These are phyloP conservation scores for Magnusiomyces tetraspermus DNA, from an alignment of 1,139 yeast genomes.

Conservation along the genomic window DNA sequence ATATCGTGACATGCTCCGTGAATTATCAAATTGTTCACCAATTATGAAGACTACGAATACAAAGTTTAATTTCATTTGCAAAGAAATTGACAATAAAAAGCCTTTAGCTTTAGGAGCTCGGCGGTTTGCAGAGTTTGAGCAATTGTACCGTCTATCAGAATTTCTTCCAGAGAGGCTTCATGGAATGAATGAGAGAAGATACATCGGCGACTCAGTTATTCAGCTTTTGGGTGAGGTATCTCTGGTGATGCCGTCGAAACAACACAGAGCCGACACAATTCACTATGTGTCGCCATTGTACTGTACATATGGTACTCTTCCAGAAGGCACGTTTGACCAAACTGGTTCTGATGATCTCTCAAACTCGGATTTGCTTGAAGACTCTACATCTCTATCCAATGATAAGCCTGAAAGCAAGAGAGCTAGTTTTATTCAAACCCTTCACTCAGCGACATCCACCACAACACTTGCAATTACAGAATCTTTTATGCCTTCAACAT, in stretches of 20 bases:
- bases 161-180: background rate
- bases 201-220: constrained; percentile 13
- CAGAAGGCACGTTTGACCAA: background rate
- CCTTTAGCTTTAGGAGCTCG: constrained; percentile 12
- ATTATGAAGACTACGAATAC: constrained; percentile 2
- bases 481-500: too few relatives aligned
- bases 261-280: constrained; percentile 10
- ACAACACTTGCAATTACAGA: too few relatives aligned
- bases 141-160: constrained; percentile 3
- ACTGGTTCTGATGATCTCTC: background rate
- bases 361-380: background rate
- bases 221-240: constrained; percentile 9
- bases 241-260: constrained; percentile 8
- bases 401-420: too few relatives aligned
- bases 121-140: constrained; percentile 11
- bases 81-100: constrained; percentile 12
- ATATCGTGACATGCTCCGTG: constrained; percentile 6
- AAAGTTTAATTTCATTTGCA: constrained; percentile 8
- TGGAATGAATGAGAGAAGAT: constrained; percentile 3
- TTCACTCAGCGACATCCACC: background rate
- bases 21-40: constrained; percentile 5
- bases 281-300: constrained; percentile 7
- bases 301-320: background rate
- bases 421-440: too few relatives aligned
- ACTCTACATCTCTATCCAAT: too few relatives aligned